phyloP scores from a whole-genome alignment of 2,329 filamentous ascomycete species.

The Stagonosporopsis chrysanthemi region DNA sequence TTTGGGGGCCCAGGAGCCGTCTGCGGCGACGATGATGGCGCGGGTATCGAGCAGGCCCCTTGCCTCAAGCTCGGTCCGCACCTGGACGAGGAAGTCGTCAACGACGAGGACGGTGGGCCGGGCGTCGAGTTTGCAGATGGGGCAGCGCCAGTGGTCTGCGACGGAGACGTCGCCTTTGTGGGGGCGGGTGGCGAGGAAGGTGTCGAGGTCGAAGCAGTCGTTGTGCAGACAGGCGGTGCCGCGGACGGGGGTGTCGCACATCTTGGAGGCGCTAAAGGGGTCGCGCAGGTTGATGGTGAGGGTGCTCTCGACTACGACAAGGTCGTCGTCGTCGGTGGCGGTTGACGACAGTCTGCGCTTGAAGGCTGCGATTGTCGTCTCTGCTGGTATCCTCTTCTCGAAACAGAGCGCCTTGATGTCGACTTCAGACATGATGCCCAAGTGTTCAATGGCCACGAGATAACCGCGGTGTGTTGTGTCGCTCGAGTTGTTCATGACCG shows the following conservation, averaged over 20 bases:
- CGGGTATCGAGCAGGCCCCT: conserved; percentile 61
- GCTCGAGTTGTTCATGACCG: conserved; percentile 33
- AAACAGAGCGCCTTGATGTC: conserved; percentile 44
- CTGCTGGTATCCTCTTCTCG: conserved; percentile 49
- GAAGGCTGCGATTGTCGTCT: conserved; percentile 65
- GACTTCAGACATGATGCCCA: conserved; percentile 62
- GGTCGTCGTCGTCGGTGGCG: conserved; percentile 61
- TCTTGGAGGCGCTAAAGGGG: conserved; percentile 52
- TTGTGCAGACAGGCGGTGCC: conserved; percentile 74
- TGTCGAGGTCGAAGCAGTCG: conserved; percentile 90
- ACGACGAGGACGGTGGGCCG: conserved; percentile 74
- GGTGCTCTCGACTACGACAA: conserved; percentile 51
- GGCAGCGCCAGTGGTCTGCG: conserved; percentile 83
- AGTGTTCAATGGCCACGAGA: conserved; percentile 73
- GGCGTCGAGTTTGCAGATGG: conserved; percentile 80
- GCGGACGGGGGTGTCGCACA: conserved; percentile 77
- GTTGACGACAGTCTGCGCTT: conserved; percentile 55
- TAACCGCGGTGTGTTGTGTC: conserved; percentile 56
- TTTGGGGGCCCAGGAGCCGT: conserved; percentile 71
- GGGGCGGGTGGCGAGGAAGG: conserved; percentile 67
- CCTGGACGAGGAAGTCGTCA: conserved; percentile 74
- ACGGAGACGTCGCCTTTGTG: conserved; percentile 43
- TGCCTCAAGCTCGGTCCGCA: conserved; percentile 64
- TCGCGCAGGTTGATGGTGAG: conserved; percentile 57
- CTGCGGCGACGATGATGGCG: conserved; percentile 67